A percentile compares a stretch with the other conserved stretches of the same genome.
Conservation (phyloP, 1,139 yeast genomes). For the Suhomyces atakaporum region DNA sequence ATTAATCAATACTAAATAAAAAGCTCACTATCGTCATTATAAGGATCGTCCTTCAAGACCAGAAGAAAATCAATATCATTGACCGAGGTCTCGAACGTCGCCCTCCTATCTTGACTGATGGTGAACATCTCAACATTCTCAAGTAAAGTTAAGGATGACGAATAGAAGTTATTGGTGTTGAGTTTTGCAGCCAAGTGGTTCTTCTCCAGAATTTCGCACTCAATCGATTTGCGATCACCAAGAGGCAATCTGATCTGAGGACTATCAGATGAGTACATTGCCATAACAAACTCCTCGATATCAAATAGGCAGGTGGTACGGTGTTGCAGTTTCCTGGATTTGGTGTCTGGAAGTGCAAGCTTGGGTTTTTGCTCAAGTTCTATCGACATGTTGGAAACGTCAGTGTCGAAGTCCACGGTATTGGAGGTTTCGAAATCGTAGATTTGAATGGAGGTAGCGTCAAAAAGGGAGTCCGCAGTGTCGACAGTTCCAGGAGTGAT, state of each 20-base stretch:
- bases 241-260: slow-evolving; percentile 21
- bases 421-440: slow-evolving; percentile 20
- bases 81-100: slow-evolving; percentile 13
- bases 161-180: slow-evolving; percentile 6
- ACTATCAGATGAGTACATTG: slow-evolving; percentile 16
- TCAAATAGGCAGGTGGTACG: slow-evolving; percentile 28
- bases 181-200: slow-evolving; percentile 11
- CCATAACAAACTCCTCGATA: slow-evolving; percentile 25
- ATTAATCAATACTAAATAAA: background rate
- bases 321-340: no score
- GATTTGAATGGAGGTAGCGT: slow-evolving; percentile 24
- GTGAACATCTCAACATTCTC: slow-evolving; percentile 31
- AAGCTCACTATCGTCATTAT: slow-evolving; percentile 13
- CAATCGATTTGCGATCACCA: slow-evolving; percentile 28
- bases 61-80: slow-evolving; percentile 24
- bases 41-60: slow-evolving; percentile 24
- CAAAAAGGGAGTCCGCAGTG: slow-evolving; percentile 24
- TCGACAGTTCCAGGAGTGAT: slow-evolving; percentile 17
- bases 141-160: slow-evolving; percentile 19
- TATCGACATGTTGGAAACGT: slow-evolving; percentile 9
- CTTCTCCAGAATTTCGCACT: slow-evolving; percentile 26
- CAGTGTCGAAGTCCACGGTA: slow-evolving; percentile 10
- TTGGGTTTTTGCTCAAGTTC: no score
- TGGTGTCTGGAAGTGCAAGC: no score
- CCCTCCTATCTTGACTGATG: slow-evolving; percentile 10